phyloP scores from a whole-genome alignment of 2,329 filamentous ascomycete species.

The Paracorniculantispora psalliotae region DNA sequence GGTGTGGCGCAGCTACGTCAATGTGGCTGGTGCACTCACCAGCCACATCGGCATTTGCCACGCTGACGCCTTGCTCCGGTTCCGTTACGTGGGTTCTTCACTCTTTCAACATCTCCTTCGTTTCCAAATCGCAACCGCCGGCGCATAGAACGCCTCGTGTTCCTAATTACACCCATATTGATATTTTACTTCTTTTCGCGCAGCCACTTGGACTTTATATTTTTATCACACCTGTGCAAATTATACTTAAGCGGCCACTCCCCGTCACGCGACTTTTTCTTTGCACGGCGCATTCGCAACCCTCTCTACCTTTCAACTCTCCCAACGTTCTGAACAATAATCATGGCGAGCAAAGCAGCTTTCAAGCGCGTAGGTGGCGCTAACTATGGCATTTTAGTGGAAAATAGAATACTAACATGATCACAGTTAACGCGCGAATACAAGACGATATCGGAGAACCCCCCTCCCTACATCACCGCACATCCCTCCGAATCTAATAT shows the following conservation, averaged over 20 bases:
- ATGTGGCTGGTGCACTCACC: slow-evolving; percentile 10
- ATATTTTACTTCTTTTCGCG: background rate
- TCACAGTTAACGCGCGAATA: slow-evolving; percentile 56
- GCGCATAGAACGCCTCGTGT: background rate
- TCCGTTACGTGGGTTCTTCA: background rate
- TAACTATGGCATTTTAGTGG: background rate
- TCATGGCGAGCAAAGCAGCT: slow-evolving; percentile 68
- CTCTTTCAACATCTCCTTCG: background rate
- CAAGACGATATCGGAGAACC: slow-evolving; percentile 63
- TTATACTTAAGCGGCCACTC: background rate
- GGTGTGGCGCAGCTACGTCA: slow-evolving; percentile 8
- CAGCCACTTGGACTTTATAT: background rate
- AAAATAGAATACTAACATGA: slow-evolving; percentile 21
- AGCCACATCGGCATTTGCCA: slow-evolving; percentile 12
- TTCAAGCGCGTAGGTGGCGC: slow-evolving; percentile 58
- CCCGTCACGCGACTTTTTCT: slow-evolving; percentile 13
- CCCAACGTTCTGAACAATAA: slow-evolving; percentile 11
- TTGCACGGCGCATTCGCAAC: background rate
- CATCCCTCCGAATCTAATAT: slow-evolving; percentile 90
- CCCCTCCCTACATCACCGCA: slow-evolving; percentile 81
- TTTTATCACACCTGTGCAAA: background rate
- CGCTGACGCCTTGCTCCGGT: slow-evolving; percentile 7
- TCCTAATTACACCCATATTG: background rate
- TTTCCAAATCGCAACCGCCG: background rate
- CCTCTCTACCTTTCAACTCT: too few species aligned